These are phyloP conservation scores for Margaritispora aquatica DNA, from an alignment of 495 filamentous ascomycete genomes.

Conservation along the genomic window DNA sequence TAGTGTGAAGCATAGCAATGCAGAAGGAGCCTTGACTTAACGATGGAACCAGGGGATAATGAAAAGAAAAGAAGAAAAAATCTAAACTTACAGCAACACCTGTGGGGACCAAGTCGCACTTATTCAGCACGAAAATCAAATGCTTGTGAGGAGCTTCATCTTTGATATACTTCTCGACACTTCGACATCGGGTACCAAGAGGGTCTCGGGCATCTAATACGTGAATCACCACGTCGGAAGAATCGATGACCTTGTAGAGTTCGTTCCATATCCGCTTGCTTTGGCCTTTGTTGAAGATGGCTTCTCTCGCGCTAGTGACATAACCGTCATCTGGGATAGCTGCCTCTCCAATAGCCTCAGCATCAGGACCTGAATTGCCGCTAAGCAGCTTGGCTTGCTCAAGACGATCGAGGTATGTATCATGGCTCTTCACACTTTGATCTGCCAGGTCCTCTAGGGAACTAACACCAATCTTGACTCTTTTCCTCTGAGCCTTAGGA, in stretches of 20 bases:
- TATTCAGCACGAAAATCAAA: conserved; percentile 87
- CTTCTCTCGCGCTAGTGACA: conserved; percentile 68
- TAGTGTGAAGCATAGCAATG: conserved; percentile 39
- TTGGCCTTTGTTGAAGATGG: conserved; percentile 91
- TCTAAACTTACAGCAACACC: conserved; percentile 78
- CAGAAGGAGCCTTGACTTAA: conserved; percentile 92
- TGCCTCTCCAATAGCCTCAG: conserved; percentile 39
- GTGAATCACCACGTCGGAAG: conserved; percentile 92
- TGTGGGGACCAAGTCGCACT: conserved; percentile 93
- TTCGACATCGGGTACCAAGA: conserved; percentile 79
- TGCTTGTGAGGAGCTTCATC: conserved; percentile 96
- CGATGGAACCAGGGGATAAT: too few species aligned
- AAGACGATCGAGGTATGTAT: conserved; percentile 67
- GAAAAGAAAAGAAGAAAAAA: conserved; percentile 15
- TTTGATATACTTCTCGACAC: conserved; percentile 87
- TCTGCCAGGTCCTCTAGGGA: conserved; percentile 77
- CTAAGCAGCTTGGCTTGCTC: conserved; percentile 68
- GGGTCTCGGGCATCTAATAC: conserved; percentile 94
- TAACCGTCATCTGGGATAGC: conserved; percentile 43
- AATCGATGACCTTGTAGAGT: conserved; percentile 95
- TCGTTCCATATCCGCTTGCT: conserved; percentile 97
- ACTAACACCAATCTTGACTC: conserved; percentile 78
- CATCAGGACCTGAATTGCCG: conserved; percentile 52
- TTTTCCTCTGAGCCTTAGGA: conserved; percentile 85
- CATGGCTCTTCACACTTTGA: conserved; percentile 68